phyloP scores from a whole-genome alignment of 768 basidiomycete species.

The Hypholoma fasciculare region DNA sequence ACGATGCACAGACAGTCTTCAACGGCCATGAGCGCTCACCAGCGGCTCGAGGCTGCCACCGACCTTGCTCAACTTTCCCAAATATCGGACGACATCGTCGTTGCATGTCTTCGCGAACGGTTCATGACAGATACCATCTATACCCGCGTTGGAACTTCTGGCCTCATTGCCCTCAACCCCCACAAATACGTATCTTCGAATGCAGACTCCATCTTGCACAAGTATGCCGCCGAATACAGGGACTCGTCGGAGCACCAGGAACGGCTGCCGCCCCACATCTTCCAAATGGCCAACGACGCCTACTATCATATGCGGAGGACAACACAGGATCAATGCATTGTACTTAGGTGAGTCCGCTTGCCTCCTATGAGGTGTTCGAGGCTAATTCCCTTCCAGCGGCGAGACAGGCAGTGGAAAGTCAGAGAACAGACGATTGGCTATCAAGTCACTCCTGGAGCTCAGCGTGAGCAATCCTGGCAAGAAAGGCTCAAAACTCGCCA shows the following conservation, averaged over 20 bases:
- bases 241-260: slow-evolving; percentile 66
- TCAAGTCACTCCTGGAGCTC: slow-evolving; percentile 90
- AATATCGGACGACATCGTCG: slow-evolving; percentile 81
- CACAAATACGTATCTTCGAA: slow-evolving; percentile 88
- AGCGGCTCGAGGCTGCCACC: slow-evolving; percentile 68
- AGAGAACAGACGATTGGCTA: slow-evolving; percentile 85
- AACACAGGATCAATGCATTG: slow-evolving; percentile 86
- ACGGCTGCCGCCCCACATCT: slow-evolving; percentile 81
- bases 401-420: slow-evolving; percentile 95
- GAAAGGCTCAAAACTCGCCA: slow-evolving; percentile 87
- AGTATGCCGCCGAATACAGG: slow-evolving; percentile 86
- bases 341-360: slow-evolving; percentile 67
- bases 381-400: slow-evolving; percentile 50
- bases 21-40: slow-evolving; percentile 47
- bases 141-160: slow-evolving; percentile 68
- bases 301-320: slow-evolving; percentile 98
- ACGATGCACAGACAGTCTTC: slow-evolving; percentile 36
- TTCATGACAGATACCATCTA: slow-evolving; percentile 86
- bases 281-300: slow-evolving; percentile 86
- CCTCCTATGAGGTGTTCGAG: not conserved
- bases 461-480: slow-evolving; percentile 88
- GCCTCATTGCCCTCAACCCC: slow-evolving; percentile 87
- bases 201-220: slow-evolving; percentile 80
- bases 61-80: slow-evolving; percentile 71
- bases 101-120: slow-evolving; percentile 81